Conservation (phyloP, 805 yeast genomes). For the Ogataea glucozyma region DNA sequence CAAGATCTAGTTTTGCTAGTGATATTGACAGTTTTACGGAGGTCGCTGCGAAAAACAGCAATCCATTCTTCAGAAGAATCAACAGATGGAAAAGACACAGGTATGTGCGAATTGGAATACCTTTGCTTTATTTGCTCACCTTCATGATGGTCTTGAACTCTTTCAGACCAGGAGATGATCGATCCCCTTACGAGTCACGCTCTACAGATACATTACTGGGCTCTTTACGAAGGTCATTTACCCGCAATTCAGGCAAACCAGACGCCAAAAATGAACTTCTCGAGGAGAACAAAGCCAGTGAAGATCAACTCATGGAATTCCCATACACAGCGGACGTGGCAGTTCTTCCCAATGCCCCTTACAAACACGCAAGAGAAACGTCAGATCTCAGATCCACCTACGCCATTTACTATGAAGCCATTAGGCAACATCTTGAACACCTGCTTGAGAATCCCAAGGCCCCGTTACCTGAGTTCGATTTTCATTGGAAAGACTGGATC, state of each 20-base stretch:
- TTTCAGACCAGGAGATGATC: constrained; percentile 5
- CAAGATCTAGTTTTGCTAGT: constrained; percentile 10
- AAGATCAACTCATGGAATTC: constrained; percentile 24
- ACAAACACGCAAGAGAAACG: constrained; percentile 36
- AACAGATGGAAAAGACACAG: constrained; percentile 20
- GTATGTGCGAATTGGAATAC: constrained; percentile 19
- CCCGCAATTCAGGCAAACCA: constrained; percentile 12
- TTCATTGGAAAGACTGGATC: constrained; percentile 60
- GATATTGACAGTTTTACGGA: constrained; percentile 12
- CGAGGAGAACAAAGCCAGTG: constrained; percentile 19
- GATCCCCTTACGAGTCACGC: background rate
- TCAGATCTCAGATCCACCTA: constrained; percentile 39
- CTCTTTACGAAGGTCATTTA: constrained; percentile 5
- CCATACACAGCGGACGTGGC: constrained; percentile 34
- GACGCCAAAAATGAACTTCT: constrained; percentile 22
- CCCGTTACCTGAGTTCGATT: constrained; percentile 40
- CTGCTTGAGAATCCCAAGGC: constrained; percentile 27
- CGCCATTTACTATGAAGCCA: constrained; percentile 35
- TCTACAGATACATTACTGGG: constrained; percentile 3
- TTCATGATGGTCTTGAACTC: constrained; percentile 17
- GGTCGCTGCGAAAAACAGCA: constrained; percentile 7
- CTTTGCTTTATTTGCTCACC: constrained; percentile 21
- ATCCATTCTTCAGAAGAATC: constrained; percentile 12
- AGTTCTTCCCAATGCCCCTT: constrained; percentile 42
- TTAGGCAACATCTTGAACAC: constrained; percentile 32